Base-by-base conservation (phyloP, 2,329 filamentous ascomycete species). In the Cladosporium sp. region DNA sequence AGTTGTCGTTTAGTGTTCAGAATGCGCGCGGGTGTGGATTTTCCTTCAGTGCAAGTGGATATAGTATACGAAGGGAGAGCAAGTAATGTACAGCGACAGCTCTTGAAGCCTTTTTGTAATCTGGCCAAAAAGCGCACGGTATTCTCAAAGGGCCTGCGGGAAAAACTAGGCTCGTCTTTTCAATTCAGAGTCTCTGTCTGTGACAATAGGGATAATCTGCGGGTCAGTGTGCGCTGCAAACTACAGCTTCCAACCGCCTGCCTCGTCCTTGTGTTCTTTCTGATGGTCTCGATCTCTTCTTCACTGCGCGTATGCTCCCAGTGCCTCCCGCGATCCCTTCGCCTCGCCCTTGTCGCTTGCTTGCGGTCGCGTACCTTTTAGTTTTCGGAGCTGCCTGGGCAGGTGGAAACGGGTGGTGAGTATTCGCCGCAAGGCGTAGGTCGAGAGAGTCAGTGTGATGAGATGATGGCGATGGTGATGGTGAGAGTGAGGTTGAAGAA, bases 111-210 rank as follows among this genome's bases (percentile, higher is more conserved):
- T 48, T 15, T 27, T 40, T 48, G 37, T 40, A 40, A 29, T 50
- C n/a, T 43, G 48, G 40, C 40, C 48, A 39, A 44, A 42, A 50
- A 43, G 48, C 48, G 48, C 40, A 50, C 48, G 42, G 40, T 43
- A 44, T 36, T 50, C 48, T 50, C 48, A 50, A 43, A 50, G 30
- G 22, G 41, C 48, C 41, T 43, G 48, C 42, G 39, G 39, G 40
- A 43, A 50, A 44, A 50, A 44, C 42, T 39, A 50, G 44, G 44
- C 44, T 48, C 24, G 44, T 50, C 22, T 50, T 44, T 50, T 50
- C 42, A 43, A 50, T 50, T 50, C 40, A 50, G 42, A 50, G 48
- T 50, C 48, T 50, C 48, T 50, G 48, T 50, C 48, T 50, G 48
- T 38, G 48, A 50, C 48, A 44, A 50, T 50, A 50, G 42, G 38